Percentiles rank a stretch among this genome's conserved stretches.
These are phyloP conservation scores for Saccharum spontaneum DNA, from an alignment of 176 grass and related monocot species.

Conservation along the genomic window DNA sequence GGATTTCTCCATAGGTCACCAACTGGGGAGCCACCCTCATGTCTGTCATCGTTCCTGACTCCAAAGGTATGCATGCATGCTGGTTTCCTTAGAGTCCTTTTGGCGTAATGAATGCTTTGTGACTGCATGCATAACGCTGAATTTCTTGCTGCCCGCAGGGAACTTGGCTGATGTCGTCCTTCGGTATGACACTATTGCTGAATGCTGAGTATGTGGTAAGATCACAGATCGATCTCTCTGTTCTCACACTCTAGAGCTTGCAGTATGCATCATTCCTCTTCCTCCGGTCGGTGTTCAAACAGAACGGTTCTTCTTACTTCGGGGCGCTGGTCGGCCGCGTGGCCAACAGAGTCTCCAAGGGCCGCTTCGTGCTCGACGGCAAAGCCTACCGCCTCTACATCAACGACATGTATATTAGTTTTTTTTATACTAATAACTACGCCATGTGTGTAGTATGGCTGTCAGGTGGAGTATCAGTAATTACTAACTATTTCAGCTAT, in stretches of 20 bases:
- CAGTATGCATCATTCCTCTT: not conserved
- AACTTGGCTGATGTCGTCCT: constrained; percentile 69
- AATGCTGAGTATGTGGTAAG: constrained; percentile 75
- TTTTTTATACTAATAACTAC: too few species aligned
- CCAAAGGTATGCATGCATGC: not conserved
- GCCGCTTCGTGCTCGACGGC: constrained; percentile 55
- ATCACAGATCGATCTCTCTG: not conserved
- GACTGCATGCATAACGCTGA: not conserved
- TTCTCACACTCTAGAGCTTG: not conserved
- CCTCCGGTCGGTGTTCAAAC: not conserved
- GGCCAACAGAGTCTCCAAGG: constrained; percentile 68
- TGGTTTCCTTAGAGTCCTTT: too few species aligned
- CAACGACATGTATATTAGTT: constrained; percentile 25
- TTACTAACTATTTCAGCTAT: too few species aligned
- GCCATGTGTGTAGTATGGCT: too few species aligned
- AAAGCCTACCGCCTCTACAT: constrained; percentile 47
- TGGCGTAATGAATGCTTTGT: not conserved
- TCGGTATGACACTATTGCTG: constrained; percentile 73
- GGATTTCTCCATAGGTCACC: constrained; percentile 73
- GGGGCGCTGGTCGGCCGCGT: constrained; percentile 77
- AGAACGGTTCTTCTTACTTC: constrained; percentile 73
- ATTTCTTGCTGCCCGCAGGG: constrained; percentile 35
- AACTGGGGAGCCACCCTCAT: constrained; percentile 83
- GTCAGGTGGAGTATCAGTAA: too few species aligned
- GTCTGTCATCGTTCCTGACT: constrained; percentile 74